Percentiles rank a stretch among this genome's conserved stretches.
Evolutionary conservation across 2,329 filamentous ascomycete species (phyloP).

Genomic region (Cladosporium sp.): DNA sequence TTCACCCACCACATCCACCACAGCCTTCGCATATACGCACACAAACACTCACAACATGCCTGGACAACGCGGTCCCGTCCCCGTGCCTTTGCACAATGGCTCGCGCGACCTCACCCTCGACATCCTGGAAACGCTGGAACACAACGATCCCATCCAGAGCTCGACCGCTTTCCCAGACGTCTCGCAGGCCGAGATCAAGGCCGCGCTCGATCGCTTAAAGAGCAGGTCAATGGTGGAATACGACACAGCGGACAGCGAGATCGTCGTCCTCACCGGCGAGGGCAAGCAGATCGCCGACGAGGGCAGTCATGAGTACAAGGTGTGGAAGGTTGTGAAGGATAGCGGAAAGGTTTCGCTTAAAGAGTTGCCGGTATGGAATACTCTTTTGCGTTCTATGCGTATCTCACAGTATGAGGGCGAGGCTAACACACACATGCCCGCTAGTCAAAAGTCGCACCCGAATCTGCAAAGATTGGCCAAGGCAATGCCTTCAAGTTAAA

Average conservation of each 20-base stretch:
- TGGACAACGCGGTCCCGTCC: slow-evolving; percentile 45
- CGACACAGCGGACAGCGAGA: slow-evolving; percentile 75
- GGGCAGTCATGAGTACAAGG: slow-evolving; percentile 49
- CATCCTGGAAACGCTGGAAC: slow-evolving; percentile 66
- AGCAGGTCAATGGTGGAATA: slow-evolving; percentile 86
- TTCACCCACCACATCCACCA: too few relatives aligned
- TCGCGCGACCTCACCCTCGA: slow-evolving; percentile 63
- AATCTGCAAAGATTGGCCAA: slow-evolving; percentile 79
- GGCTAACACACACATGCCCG: slow-evolving; percentile 10
- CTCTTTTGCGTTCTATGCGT: not conserved
- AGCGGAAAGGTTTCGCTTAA: slow-evolving; percentile 44
- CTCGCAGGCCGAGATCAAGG: slow-evolving; percentile 61
- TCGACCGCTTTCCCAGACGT: slow-evolving; percentile 29
- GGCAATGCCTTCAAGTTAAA: slow-evolving; percentile 84
- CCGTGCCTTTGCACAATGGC: slow-evolving; percentile 37
- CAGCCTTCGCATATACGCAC: not conserved
- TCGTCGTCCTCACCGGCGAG: slow-evolving; percentile 71
- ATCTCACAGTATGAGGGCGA: not conserved
- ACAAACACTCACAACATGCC: slow-evolving; percentile 32
- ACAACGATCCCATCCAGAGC: slow-evolving; percentile 32
- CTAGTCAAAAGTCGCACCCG: slow-evolving; percentile 64
- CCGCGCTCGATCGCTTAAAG: slow-evolving; percentile 77
- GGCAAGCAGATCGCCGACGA: slow-evolving; percentile 66
- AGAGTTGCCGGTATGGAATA: slow-evolving; percentile 40
- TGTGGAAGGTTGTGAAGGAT: slow-evolving; percentile 46